Evolutionary conservation across 331 rosid species (phyloP), one percentile per base, ranked within the genome.

Genomic region (Ulmus americana): DNA sequence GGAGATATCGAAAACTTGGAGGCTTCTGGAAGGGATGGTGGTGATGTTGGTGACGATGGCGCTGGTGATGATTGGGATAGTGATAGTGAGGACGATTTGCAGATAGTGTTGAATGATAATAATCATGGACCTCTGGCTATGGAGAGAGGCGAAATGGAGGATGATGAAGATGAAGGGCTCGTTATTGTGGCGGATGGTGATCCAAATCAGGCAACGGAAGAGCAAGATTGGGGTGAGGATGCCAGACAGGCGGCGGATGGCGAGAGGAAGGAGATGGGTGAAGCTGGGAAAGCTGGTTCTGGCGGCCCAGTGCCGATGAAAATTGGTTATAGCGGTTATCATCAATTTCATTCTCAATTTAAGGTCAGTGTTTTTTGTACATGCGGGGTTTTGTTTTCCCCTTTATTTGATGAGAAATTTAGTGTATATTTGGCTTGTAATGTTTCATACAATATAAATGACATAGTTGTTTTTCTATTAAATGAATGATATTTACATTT

Each of bases 331-430:
- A 85, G 88, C 81, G 95, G 80, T 44, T 94, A 76, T 75, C 95
- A 90, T 81, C 96, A 88, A 46, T 87, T 87, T 87, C 97, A 87
- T 90, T 94, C 99, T 43, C 99, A 87, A 86, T 94, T 83, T 74
- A 94, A 94, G 99, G 99, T 94, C 72, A 85, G 96, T 90, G 86
- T 70, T 74, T 6, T 4, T 9, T 74, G 81, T 79, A 76, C 38
- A 45, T 68, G 65, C 59, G 76, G 88, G 87, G 73, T 63, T 73
- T 63, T 77, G 71, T 60, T 71, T 59, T 64, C 74, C 81, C 85
- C 65, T 51, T 52, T 2, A 64, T 62, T 10, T 65, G 62, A 65
- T 74, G 80, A 72, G 72, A 77, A 66, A 53, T 64, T 74, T 63
- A 73, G 56, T 67, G 76, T 75, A 72, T 54, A 41, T 13, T 28